These are phyloP conservation scores for Aspergillus sp. DNA, from an alignment of 2,329 filamentous ascomycete genomes.

Conservation along the genomic window DNA sequence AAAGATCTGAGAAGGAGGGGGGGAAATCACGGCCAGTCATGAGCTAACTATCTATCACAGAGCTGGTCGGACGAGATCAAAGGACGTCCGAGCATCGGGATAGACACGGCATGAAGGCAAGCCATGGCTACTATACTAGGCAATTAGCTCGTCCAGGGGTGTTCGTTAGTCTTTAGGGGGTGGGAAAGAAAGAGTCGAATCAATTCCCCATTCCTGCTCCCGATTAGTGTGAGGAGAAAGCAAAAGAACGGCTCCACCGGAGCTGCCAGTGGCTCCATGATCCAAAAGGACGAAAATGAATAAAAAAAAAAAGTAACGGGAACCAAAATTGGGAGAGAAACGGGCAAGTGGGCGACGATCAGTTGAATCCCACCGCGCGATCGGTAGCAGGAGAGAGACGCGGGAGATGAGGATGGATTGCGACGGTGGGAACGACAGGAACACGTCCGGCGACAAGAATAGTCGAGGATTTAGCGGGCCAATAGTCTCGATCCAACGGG, in stretches of 20 bases:
- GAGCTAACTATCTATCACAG: conserved; percentile 6
- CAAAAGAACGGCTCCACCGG: conserved; percentile 26
- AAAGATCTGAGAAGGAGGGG: conserved; percentile 15
- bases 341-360: neutral
- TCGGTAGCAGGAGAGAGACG: neutral
- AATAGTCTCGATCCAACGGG: neutral
- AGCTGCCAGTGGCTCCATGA: conserved; percentile 29
- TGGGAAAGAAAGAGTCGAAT: conserved; percentile 22
- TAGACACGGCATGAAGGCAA: conserved; percentile 12
- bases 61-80: conserved; percentile 8
- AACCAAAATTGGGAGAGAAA: neutral
- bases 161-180: conserved; percentile 36
- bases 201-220: conserved; percentile 18
- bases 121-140: conserved; percentile 16
- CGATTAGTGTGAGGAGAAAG: conserved; percentile 27
- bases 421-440: neutral
- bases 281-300: conserved; percentile 6
- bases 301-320: neutral
- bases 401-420: neutral
- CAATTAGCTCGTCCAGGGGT: conserved; percentile 26
- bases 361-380: neutral
- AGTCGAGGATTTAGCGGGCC: neutral
- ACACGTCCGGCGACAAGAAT: neutral
- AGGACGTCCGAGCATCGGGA: conserved; percentile 4
- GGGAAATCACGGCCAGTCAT: conserved; percentile 12